Evolutionary conservation across 176 grass and related monocot species (phyloP), one percentile per base, ranked within the genome.

Genomic region (Tillandsia leiboldiana): DNA sequence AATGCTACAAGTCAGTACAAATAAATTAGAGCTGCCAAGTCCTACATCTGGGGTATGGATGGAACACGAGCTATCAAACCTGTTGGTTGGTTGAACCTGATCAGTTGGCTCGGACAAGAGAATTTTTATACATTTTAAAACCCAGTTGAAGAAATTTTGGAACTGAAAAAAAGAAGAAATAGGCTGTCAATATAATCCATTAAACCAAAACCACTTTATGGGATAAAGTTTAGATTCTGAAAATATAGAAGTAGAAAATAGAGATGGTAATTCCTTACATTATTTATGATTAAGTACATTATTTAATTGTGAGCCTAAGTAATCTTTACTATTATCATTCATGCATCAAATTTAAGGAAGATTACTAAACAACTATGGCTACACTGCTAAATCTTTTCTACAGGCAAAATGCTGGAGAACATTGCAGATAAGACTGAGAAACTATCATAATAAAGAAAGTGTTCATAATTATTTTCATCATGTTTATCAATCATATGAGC

Each of bases 91-190:
- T 68, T 79, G 84, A 64, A 87, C 65, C 84, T 92, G 93, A 73
- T 97, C 89, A 0, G 67, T 90, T 78, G 88, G 89, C 65, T 97
- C 93, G 73, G 77, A 88, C 73, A 97, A 75, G 53, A 97, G 80
- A 78, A 89, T 85, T 79, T 90, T 97, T 27, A 88, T 83, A 72
- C 76, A 90, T 78, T 87, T 92, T 72, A 92, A 81, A 79, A 97
- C 81, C 93, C 93, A 97, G 68, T 82, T 92, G 52, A 92, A 90
- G 74, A 97, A 97, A 87, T 97, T 97, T 80, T 97, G 89, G 65
- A 90, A 90, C 93, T 97, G 93, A n/a, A 78, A 83, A 78, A 83
- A 65, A 71, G 33, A 15, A 76, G 23, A 78, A 72, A 70, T 64
- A 61, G 53, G 26, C 26, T 42, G 27, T 67, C 10, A 53, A 51